Evolutionary conservation across 2,329 filamentous ascomycete species (phyloP).

Genomic region (Ophiostoma ulmi): DNA sequence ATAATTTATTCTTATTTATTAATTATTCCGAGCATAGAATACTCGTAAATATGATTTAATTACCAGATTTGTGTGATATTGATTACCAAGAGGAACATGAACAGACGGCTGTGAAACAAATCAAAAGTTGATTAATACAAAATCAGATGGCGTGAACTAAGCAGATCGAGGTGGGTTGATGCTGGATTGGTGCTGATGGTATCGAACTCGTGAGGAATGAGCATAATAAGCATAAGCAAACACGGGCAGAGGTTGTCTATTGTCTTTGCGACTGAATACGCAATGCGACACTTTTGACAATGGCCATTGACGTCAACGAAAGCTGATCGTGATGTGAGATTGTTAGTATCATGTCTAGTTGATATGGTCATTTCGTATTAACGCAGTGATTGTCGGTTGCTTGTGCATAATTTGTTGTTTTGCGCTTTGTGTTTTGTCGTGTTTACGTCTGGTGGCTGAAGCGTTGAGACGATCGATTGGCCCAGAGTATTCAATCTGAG

Average conservation of each 20-base stretch:
- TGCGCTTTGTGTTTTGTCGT: not conserved
- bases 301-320: not conserved
- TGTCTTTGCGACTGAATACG: not conserved
- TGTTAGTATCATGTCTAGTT: not conserved
- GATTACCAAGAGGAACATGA: no score
- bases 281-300: not conserved
- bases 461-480: no score
- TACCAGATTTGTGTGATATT: no score
- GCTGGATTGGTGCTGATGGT: not conserved
- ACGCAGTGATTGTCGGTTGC: not conserved
- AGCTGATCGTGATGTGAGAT: not conserved
- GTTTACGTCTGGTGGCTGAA: no score
- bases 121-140: no score
- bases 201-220: not conserved
- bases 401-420: not conserved
- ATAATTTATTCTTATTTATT: not conserved
- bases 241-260: not conserved
- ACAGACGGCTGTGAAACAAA: no score
- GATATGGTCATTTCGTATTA: not conserved
- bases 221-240: not conserved
- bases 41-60: no score
- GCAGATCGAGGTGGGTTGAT: not conserved
- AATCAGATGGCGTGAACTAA: no score
- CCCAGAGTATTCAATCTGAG: no score
- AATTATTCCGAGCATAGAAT: no score